Base-by-base conservation (phyloP, 768 basidiomycete genomes). In the Pisolithus microcarpus region DNA sequence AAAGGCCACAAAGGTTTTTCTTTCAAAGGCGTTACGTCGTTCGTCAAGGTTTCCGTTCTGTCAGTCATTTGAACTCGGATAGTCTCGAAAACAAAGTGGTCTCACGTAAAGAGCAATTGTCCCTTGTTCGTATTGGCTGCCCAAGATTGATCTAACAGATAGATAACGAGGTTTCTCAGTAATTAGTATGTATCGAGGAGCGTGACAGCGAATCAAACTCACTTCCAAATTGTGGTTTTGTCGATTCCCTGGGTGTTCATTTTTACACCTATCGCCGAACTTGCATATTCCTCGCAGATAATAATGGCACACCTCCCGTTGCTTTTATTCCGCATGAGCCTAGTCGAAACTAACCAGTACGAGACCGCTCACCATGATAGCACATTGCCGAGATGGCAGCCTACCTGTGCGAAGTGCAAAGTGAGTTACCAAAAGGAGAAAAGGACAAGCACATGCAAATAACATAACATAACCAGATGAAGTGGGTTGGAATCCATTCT, bases 1-100 rank as follows among this genome's bases (percentile, higher is more conserved):
- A 94, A 70, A 13, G 85, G 84, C 85, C 87, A 96, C 11, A 75
- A 40, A 0, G 91, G 92, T 60, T 81, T 84, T 15, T 93, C 91
- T 19, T 68, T 71, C 19, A 64, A 61, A 2, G 68, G 69, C 1
- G 76, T 79, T 7, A 94, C 64, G 56, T 94, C 92, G 30, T 69
- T 68, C n/a, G 62, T 63, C 40, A 95, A 77, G 2, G 74, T 69
- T 11, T 91, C 84, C 18, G 70, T 61, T 24, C 90, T 92, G 57
- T 30, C 3, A 48, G 48, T 30, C 23, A 16, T 36, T 36, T 56
- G 53, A 31, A 50, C 23, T 52, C 24, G 48, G 16, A 31, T 44
- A n/a, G 1, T 26, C 24, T 9, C 6, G 24, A 10, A 37, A 15
- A 38, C n/a, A 31, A 15, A 37, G n/a, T 43, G 38, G 21, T 21